Percentiles rank a stretch among this genome's conserved stretches.
These are phyloP conservation scores for Malus hybrid DNA, from an alignment of 331 rosid species.

Conservation along the genomic window DNA sequence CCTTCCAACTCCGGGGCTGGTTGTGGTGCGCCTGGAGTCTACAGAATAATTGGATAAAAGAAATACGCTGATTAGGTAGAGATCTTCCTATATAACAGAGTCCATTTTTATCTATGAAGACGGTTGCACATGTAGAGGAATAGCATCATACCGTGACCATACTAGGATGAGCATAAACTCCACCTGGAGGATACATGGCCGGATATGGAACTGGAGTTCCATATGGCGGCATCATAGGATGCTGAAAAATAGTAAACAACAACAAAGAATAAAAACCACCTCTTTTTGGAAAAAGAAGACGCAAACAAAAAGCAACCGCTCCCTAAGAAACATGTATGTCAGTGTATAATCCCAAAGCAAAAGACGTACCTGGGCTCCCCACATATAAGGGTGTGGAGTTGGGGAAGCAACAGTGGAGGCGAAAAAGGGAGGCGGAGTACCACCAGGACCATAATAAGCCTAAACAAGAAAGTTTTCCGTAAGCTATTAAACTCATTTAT, in stretches of 20 bases:
- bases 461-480: conserved; percentile 25
- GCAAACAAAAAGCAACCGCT: conserved; percentile 6
- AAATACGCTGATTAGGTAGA: conserved; percentile 6
- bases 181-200: conserved; percentile 84
- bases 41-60: conserved; percentile 9
- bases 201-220: conserved; percentile 95
- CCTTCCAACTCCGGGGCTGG: conserved; percentile 48
- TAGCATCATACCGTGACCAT: conserved; percentile 55
- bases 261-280: neutral
- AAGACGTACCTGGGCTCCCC: conserved; percentile 82
- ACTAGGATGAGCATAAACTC: conserved; percentile 87
- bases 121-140: neutral
- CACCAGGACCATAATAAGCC: conserved; percentile 93
- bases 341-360: neutral
- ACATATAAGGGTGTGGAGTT: conserved; percentile 79
- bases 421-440: conserved; percentile 76
- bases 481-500: conserved; percentile 20
- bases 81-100: neutral
- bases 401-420: conserved; percentile 85
- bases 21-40: conserved; percentile 49
- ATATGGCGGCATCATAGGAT: conserved; percentile 78
- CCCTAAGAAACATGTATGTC: neutral
- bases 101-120: too few species aligned
- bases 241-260: conserved; percentile 49
- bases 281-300: neutral